Evolutionary conservation across 2,329 filamentous ascomycete genomes (phyloP), one percentile per base, ranked within the genome.

Genomic region (Rhynchosporium graminicola): DNA sequence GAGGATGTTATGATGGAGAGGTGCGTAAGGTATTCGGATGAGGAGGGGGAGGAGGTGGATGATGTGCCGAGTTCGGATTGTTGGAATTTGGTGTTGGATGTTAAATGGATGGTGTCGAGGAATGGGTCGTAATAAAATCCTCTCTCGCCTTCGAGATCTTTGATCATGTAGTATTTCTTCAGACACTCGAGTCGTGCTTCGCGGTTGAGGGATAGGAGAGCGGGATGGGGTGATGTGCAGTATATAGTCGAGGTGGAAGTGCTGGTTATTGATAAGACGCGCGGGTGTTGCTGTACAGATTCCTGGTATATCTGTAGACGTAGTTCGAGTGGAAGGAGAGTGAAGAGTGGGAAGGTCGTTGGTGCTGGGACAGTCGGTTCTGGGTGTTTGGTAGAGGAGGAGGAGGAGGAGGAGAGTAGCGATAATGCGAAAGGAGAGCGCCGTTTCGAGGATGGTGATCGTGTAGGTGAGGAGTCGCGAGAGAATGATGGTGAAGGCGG

Each of bases 271-370:
- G 54, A 46, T 38, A 57, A 42, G 54, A 57, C 54, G 40, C 54
- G 54, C 9, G 54, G 54, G 40, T 43, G 42, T 3, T 33, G 54
- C 40, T 45, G 54, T 29, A 45, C 13, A 28, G 29, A 6, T 45
- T 57, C 54, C 28, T 15, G 13, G 54, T 57, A 57, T 38, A 57
- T 57, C 40, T 57, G 54, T 5, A 57, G 54, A n/a, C 54, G 54
- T 38, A 57, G 54, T 57, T 57, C 54, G 40, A 31, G 38, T 26
- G 54, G 54, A 13, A 57, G 54, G 13, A 57, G 40, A 15, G 40
- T 26, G 40, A 57, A 57, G 40, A 57, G 40, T 6, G 54, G 40
- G 29, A 57, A 57, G 29, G 54, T 31, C 9, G 50, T 51, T 3
- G 50, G 50, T 20, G 31, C 6, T 15, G 33, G 20, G 20, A 20